Base-by-base conservation (phyloP, 2,329 filamentous ascomycete genomes). In the Paraphoma sp. region DNA sequence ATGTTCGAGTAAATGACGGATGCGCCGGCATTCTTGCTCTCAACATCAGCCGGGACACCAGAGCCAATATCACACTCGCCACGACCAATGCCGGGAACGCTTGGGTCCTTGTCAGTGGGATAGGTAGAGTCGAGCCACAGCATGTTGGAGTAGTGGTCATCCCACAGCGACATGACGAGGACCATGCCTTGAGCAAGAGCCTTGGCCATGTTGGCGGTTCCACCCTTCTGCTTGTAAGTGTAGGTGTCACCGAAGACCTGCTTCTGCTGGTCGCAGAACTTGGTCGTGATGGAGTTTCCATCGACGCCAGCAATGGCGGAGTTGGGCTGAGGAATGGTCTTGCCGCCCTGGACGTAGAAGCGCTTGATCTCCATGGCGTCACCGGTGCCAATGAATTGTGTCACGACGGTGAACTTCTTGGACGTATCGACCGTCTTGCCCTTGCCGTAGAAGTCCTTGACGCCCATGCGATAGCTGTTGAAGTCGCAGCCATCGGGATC, bases 51-150 rank as follows among this genome's bases (percentile, higher is more conserved):
- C n/a, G 74, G 74, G 14, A 58, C 62, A 38, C 74, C 74, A 17
- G 65, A 67, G 3, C 56, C 57, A 14, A 51, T 70, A 5, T 56
- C 60, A 18, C 69, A 72, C 11, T 64, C 66, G 17, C 75, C 75
- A 47, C 75, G 65, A n/a, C 57, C 70, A 9, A 65, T 64, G 51
- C 74, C 75, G 23, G 70, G 71, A 40, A 63, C 53, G 12, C 53
- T 63, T 9, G 63, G 48, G 47, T 74, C 64, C 51, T 61, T 69
- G 52, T 76, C 68, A 43, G 79, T 77, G 16, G 88, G 87, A 77
- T 84, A 89, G 65, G 78, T 84, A 60, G 83, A 84, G 78, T 92
- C 89, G 60, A 92, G 84, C 89, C 89, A 92, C 67, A 89, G 83
- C 88, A 92, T 91, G 75, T 89, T 83, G 67, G 83, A 76, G 62